phyloP scores from a whole-genome alignment of 2,329 filamentous ascomycete genomes.

The Dothistroma pini region DNA sequence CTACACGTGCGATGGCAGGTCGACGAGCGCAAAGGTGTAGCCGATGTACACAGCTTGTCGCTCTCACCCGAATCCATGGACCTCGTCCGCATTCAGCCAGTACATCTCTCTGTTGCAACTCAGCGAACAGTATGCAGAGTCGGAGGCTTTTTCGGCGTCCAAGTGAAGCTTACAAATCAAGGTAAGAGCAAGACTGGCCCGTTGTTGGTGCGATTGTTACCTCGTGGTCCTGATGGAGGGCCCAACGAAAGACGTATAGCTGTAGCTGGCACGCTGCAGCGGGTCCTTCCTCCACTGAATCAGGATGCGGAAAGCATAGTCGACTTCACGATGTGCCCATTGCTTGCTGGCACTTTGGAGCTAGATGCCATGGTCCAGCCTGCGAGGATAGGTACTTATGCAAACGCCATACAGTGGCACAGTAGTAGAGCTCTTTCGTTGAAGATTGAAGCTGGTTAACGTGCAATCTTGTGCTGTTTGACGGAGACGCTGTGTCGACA shows the following conservation, averaged over 20 bases:
- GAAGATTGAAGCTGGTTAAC: not conserved
- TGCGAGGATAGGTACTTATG: constrained; percentile 10
- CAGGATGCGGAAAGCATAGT: constrained; percentile 12
- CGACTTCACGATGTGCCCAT: constrained; percentile 25
- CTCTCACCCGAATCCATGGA: constrained; percentile 18
- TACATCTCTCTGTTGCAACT: constrained; percentile 11
- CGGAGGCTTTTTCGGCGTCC: constrained; percentile 19
- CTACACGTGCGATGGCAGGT: constrained; percentile 23
- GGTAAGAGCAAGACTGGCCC: constrained; percentile 10
- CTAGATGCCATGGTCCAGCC: constrained; percentile 16
- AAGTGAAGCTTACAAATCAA: constrained; percentile 12
- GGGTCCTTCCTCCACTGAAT: constrained; percentile 18
- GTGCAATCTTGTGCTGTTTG: not conserved
- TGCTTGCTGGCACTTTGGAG: constrained; percentile 21
- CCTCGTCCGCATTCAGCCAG: constrained; percentile 14
- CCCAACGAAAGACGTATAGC: constrained; percentile 17
- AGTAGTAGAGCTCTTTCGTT: not conserved
- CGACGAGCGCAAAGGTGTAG: constrained; percentile 23
- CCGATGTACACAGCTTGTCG: constrained; percentile 18
- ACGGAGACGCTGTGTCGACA: not conserved
- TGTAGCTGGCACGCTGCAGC: constrained; percentile 21
- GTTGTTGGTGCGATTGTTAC: constrained; percentile 15
- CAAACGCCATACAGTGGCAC: not conserved
- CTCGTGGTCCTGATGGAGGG: not conserved
- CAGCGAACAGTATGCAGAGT: not conserved